Percentiles rank a stretch among this genome's conserved stretches.
phyloP scores from a whole-genome alignment of 768 basidiomycete genomes.

The Auricularia sp. region DNA sequence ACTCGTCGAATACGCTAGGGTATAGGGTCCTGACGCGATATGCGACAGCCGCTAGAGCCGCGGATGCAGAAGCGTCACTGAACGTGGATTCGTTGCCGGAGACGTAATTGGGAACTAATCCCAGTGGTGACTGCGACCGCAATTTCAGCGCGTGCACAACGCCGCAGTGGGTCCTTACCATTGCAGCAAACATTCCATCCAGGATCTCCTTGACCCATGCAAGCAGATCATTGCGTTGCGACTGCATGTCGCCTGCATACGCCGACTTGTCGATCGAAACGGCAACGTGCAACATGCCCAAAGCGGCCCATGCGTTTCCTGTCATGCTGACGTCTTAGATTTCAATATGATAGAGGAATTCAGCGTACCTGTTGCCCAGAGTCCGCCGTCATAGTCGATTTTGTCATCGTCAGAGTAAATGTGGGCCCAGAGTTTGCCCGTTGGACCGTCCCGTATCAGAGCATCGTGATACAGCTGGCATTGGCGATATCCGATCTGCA shows the following conservation, averaged over 20 bases:
- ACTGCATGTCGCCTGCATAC: constrained; percentile 18
- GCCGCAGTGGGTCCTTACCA: constrained; percentile 14
- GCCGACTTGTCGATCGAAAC: constrained; percentile 26
- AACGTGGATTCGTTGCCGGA: constrained; percentile 17
- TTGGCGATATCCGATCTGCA: constrained; percentile 31
- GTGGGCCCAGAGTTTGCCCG: constrained; percentile 28
- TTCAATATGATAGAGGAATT: background rate
- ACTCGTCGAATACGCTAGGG: constrained; percentile 21
- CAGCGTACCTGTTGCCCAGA: constrained; percentile 27
- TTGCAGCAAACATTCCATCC: constrained; percentile 16
- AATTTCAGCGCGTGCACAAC: background rate
- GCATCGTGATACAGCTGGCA: constrained; percentile 30
- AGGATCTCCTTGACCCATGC: constrained; percentile 28
- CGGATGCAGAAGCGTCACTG: constrained; percentile 26
- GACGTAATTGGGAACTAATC: constrained; percentile 29
- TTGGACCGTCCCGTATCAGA: constrained; percentile 20
- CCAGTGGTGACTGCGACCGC: constrained; percentile 17
- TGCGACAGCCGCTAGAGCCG: constrained; percentile 17
- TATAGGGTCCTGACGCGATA: constrained; percentile 20
- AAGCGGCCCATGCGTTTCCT: constrained; percentile 33
- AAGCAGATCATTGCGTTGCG: constrained; percentile 21
- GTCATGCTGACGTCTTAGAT: background rate
- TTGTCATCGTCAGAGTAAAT: constrained; percentile 19
- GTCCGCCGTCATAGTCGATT: constrained; percentile 13
- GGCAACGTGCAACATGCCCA: constrained; percentile 30